Evolutionary conservation across 441 rosid species (phyloP), one percentile per base, ranked within the genome.

Genomic region (Erodium moschatum): DNA sequence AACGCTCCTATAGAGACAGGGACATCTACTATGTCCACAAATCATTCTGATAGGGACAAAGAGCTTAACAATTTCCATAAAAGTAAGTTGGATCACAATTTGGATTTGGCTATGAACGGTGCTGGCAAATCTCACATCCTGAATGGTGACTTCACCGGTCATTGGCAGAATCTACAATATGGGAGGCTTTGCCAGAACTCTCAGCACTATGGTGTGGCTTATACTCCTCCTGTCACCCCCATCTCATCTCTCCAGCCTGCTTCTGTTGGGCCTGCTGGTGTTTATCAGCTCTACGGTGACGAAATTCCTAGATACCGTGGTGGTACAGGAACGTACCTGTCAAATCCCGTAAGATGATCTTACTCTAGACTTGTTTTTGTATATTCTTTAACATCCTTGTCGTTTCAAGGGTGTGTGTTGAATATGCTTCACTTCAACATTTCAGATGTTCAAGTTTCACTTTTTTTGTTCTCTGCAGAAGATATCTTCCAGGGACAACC

Each of bases 261-360:
- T 69, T 69, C 72, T 20, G 19, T 18, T 38, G 10, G 72, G 35
- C 18, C 66, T 42, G 9, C 11, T 1, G 64, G 65, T 54, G 65
- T 44, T 71, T 65, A 65, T 66, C 69, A 71, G 35, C 69, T 21
- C 1, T 69, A 44, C 44, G 56, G 21, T 35, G 65, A 71, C 19
- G 69, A 65, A 13, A 50, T 65, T 20, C 65, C 65, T 12, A 33
- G 54, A 65, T 71, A 66, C 65, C 65, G 58, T 12, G 65, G 35
- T 20, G 69, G 74, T 6, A 54, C 65, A 7, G 69, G 69, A 58
- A 71, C 69, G 18, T 71, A 64, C 18, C 65, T 71, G 54, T 65
- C 74, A 9, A 71, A 52, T 71, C 74, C 69, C 13, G 74, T 71
- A 65, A 65, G 74, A 16, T 69, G 64, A 42, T 27, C 60, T 42